These are phyloP conservation scores for Epichloe brachyelytri DNA, from an alignment of 2,329 filamentous ascomycete species.

Conservation along the genomic window DNA sequence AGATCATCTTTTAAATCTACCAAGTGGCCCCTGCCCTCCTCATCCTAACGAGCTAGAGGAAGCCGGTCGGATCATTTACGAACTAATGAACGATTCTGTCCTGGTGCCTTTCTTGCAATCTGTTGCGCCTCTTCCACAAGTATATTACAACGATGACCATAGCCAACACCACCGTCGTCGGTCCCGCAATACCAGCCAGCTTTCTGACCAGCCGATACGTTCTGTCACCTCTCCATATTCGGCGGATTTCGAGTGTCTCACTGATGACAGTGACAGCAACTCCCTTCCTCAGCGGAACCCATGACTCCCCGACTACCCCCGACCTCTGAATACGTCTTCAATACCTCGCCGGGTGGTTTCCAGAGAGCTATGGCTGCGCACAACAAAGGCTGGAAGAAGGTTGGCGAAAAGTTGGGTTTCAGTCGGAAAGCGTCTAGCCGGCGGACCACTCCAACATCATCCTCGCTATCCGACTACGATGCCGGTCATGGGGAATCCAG, in stretches of 20 bases:
- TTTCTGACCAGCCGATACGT: conserved; percentile 8
- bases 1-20: conserved; percentile 56
- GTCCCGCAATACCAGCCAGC: conserved; percentile 1
- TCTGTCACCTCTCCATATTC: conserved; percentile 32
- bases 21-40: conserved; percentile 48
- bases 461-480: conserved; percentile 23
- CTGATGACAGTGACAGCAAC: conserved; percentile 53
- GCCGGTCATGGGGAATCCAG: conserved; percentile 21
- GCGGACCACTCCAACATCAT: conserved; percentile 30
- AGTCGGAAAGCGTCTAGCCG: conserved; percentile 37
- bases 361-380: conserved; percentile 41
- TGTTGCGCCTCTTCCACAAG: conserved; percentile 26
- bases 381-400: conserved; percentile 51
- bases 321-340: conserved; percentile 42
- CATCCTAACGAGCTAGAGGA: conserved; percentile 65
- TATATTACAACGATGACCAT: conserved; percentile 24
- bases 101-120: conserved; percentile 81
- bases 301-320: conserved; percentile 71
- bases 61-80: conserved; percentile 79
- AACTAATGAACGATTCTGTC: conserved; percentile 95
- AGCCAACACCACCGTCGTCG: conserved; percentile 20
- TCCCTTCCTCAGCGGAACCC: conserved; percentile 43
- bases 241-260: conserved; percentile 37
- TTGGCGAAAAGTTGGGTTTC: conserved; percentile 48
- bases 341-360: conserved; percentile 37